Conservation (phyloP, 2,329 filamentous ascomycete genomes). For the Rutstroemia sp. region DNA sequence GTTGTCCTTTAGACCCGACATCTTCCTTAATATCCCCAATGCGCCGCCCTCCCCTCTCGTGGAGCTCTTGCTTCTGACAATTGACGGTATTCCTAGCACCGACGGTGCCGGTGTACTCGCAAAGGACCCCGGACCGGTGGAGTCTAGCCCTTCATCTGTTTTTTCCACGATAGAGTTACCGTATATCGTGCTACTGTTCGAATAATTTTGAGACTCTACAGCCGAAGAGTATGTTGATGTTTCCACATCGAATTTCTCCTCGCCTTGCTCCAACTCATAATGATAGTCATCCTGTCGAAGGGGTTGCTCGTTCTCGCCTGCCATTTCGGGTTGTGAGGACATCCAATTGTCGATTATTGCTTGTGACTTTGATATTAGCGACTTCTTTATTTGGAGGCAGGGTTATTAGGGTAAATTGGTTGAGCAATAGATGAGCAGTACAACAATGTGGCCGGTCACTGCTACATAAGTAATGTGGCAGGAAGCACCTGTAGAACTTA, state of each 20-base stretch:
- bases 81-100: background rate
- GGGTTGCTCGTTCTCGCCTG: background rate
- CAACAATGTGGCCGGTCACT: background rate
- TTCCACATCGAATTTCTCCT: background rate
- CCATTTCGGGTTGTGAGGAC: background rate
- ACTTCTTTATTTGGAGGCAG: too few species aligned
- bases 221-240: slow-evolving; percentile 2
- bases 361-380: too few species aligned
- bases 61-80: background rate
- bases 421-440: background rate
- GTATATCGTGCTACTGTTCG: background rate
- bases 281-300: slow-evolving; percentile 2
- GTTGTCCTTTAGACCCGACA: background rate
- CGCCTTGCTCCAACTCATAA: slow-evolving; percentile 1
- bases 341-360: background rate
- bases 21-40: slow-evolving; percentile 2
- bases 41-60: background rate
- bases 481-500: background rate
- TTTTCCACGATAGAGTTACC: background rate
- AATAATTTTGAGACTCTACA: background rate
- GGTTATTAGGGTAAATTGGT: too few species aligned
- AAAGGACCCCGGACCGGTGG: background rate
- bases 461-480: slow-evolving; percentile 3
- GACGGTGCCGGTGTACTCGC: background rate
- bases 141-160: background rate